These are phyloP conservation scores for Laguncularia racemosa DNA, from an alignment of 345 rosid genomes.

Conservation along the genomic window DNA sequence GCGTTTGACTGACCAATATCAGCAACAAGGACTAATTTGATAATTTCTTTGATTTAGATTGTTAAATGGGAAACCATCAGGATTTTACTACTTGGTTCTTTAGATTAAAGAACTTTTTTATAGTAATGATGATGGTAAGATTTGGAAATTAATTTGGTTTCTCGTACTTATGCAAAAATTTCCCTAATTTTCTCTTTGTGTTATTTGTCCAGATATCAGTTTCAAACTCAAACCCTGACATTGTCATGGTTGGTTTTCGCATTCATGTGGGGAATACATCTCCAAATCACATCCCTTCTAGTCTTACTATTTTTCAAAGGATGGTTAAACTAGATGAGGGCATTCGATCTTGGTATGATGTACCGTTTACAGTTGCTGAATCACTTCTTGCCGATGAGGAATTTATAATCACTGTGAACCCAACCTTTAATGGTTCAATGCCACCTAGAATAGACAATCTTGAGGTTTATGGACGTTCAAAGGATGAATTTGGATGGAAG, in stretches of 20 bases:
- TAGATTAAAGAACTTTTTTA: too few species aligned
- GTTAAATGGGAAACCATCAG: too few species aligned
- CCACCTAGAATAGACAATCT: conserved; percentile 85
- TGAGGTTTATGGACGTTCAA: conserved; percentile 93
- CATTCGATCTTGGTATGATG: conserved; percentile 92
- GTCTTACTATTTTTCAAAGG: conserved; percentile 84
- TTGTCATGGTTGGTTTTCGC: conserved; percentile 98
- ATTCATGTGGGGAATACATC: conserved; percentile 87
- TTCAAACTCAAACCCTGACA: conserved; percentile 89
- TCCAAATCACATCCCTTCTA: conserved; percentile 87
- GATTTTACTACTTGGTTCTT: too few species aligned
- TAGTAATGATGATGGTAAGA: too few species aligned
- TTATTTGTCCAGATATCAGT: conserved; percentile 59
- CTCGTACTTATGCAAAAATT: not conserved
- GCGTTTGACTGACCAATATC: too few species aligned
- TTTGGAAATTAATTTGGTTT: not conserved
- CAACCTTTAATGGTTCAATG: conserved; percentile 71
- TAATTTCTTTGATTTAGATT: too few species aligned
- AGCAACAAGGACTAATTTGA: too few species aligned
- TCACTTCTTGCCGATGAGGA: conserved; percentile 99
- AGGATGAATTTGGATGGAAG: conserved; percentile 99
- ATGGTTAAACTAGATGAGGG: conserved; percentile 90
- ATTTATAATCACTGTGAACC: conserved; percentile 70
- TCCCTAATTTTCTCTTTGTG: conserved; percentile 4
- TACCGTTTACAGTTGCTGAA: conserved; percentile 94